phyloP scores from a whole-genome alignment of 2,329 filamentous ascomycete genomes.

The Fusarium oligoseptatum region DNA sequence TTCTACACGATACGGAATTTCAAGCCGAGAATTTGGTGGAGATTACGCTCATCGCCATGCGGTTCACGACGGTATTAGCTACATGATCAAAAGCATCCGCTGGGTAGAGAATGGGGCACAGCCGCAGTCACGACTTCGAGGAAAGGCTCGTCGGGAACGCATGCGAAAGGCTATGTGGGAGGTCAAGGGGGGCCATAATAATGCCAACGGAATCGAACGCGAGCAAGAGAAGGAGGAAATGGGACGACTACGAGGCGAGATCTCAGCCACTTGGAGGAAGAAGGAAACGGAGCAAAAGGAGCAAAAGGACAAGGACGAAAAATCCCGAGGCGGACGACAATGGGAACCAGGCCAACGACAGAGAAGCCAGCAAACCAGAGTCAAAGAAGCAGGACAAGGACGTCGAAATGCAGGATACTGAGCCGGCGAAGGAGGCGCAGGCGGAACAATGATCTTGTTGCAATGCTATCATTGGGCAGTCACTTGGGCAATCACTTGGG shows the following conservation, averaged over 20 bases:
- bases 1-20: slow-evolving; percentile 83
- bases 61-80: slow-evolving; percentile 88
- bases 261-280: slow-evolving; percentile 53
- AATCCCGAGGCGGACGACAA: slow-evolving; percentile 59
- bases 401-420: slow-evolving; percentile 50
- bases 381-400: slow-evolving; percentile 42
- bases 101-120: slow-evolving; percentile 85
- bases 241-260: slow-evolving; percentile 47
- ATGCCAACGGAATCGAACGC: slow-evolving; percentile 46
- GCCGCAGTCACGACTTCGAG: slow-evolving; percentile 67
- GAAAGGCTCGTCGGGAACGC: slow-evolving; percentile 67
- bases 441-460: slow-evolving; percentile 31
- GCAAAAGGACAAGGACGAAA: slow-evolving; percentile 47
- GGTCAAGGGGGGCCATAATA: slow-evolving; percentile 56
- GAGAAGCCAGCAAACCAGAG: slow-evolving; percentile 16
- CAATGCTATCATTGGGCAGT: slow-evolving; percentile 10
- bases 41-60: slow-evolving; percentile 58
- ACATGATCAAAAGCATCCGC: slow-evolving; percentile 82
- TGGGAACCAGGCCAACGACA: slow-evolving; percentile 56
- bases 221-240: slow-evolving; percentile 44
- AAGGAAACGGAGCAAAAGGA: slow-evolving; percentile 44
- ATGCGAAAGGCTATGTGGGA: slow-evolving; percentile 69
- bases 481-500: slow-evolving; percentile 21
- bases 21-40: slow-evolving; percentile 82
- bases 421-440: slow-evolving; percentile 30